Evolutionary conservation across 2,329 filamentous ascomycete species (phyloP).

Genomic region (Westerdykella aurantiaca): DNA sequence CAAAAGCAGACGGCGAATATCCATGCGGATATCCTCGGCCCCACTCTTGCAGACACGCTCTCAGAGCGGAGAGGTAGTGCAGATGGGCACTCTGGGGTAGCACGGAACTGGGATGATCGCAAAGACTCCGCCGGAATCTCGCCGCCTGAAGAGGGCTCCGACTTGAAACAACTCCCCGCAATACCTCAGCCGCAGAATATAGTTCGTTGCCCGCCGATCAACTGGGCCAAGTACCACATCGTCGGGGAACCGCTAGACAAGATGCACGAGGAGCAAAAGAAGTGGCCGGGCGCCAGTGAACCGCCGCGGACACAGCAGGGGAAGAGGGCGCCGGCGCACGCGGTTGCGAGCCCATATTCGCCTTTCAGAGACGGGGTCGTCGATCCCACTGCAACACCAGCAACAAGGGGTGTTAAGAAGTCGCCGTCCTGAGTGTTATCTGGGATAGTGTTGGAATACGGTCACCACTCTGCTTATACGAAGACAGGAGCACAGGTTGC

Average conservation of each 20-base stretch:
- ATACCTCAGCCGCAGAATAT: constrained; percentile 77
- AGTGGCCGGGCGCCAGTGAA: constrained; percentile 38
- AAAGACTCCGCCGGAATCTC: constrained; percentile 25
- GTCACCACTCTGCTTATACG: background rate
- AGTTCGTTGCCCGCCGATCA: constrained; percentile 80
- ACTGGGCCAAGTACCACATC: constrained; percentile 93
- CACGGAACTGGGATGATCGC: constrained; percentile 13
- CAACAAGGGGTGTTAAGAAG: constrained; percentile 30
- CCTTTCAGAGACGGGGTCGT: constrained; percentile 51
- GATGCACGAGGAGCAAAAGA: constrained; percentile 73
- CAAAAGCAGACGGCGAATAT: constrained; percentile 24
- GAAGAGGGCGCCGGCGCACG: constrained; percentile 44
- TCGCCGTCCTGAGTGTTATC: constrained; percentile 15
- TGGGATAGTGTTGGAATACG: too few species aligned
- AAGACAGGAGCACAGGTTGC: background rate
- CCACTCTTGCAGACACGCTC: constrained; percentile 37
- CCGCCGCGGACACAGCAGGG: constrained; percentile 29
- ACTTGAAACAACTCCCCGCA: constrained; percentile 48
- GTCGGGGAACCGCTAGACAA: constrained; percentile 78
- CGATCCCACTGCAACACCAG: constrained; percentile 18
- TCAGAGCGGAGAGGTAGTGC: constrained; percentile 16
- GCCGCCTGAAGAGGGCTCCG: constrained; percentile 7
- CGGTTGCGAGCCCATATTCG: constrained; percentile 55
- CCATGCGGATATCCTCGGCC: constrained; percentile 31
- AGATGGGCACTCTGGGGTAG: constrained; percentile 6